These are phyloP conservation scores for Trichophyton equinum DNA, from an alignment of 2,329 filamentous ascomycete species.

Conservation along the genomic window DNA sequence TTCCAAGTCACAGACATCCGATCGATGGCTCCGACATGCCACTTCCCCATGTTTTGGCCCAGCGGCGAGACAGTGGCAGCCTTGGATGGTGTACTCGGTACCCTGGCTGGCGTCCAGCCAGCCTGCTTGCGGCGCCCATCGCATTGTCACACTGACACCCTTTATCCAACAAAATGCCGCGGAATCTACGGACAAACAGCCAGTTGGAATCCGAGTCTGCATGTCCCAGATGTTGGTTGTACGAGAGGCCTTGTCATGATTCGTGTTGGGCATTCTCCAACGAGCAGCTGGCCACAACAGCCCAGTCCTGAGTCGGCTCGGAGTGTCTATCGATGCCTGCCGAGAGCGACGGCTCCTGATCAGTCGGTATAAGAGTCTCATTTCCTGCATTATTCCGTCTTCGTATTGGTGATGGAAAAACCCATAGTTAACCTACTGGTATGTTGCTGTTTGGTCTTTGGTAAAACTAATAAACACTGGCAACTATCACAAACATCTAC, in stretches of 20 bases:
- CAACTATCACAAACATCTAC: too few relatives aligned
- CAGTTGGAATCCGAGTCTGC: not conserved
- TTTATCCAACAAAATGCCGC: not conserved
- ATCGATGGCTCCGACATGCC: too few relatives aligned
- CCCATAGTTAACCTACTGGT: too few relatives aligned
- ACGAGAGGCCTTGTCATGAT: not conserved
- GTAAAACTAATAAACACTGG: too few relatives aligned
- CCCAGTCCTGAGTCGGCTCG: too few relatives aligned
- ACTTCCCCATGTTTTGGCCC: not conserved
- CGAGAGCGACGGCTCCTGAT: too few relatives aligned
- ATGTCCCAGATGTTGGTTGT: not conserved
- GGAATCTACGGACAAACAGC: not conserved
- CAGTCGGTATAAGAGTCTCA: too few relatives aligned
- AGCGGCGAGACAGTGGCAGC: not conserved
- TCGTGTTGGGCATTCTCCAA: not conserved
- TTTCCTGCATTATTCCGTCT: too few relatives aligned
- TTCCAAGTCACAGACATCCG: too few relatives aligned
- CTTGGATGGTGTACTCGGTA: not conserved
- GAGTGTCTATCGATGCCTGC: not conserved
- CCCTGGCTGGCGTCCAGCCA: not conserved
- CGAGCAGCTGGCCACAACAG: not conserved
- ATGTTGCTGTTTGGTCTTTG: too few relatives aligned
- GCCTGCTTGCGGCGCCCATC: not conserved
- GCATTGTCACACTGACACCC: not conserved
- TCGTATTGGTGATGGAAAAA: too few relatives aligned